phyloP scores from a whole-genome alignment of 148 eudicot genomes.

The Rhododendron molle region DNA sequence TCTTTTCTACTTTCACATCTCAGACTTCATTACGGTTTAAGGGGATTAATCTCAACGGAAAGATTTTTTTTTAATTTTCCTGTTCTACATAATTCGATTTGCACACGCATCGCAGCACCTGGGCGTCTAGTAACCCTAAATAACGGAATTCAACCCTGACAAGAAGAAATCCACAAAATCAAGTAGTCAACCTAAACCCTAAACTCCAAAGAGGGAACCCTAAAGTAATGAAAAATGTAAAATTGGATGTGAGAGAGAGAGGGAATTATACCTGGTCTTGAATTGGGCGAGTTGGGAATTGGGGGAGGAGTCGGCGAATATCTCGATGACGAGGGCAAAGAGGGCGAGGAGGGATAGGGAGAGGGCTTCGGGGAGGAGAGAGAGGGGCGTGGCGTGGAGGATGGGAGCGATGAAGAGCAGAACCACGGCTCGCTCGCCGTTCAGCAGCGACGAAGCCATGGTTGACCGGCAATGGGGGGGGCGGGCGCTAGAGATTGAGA shows the following conservation, averaged over 20 bases:
- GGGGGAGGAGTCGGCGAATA: constrained; percentile 43
- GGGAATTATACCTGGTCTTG: constrained; percentile 47
- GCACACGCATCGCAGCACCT: background rate
- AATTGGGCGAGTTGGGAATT: constrained; percentile 22
- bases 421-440: constrained; percentile 89
- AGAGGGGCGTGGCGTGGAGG: constrained; percentile 37
- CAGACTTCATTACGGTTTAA: background rate
- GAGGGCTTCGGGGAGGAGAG: constrained; percentile 45
- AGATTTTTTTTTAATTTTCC: background rate
- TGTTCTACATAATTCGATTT: too few species aligned
- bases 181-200: background rate
- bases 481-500: background rate
- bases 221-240: background rate
- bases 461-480: background rate
- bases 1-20: background rate
- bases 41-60: too few species aligned
- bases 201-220: background rate
- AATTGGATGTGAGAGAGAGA: background rate
- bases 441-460: constrained; percentile 40
- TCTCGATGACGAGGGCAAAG: constrained; percentile 55
- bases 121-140: background rate
- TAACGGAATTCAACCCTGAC: background rate
- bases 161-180: background rate
- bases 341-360: constrained; percentile 48
- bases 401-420: constrained; percentile 38